Evolutionary conservation across 352 stramenopile genomes (phyloP), one percentile per base, ranked within the genome.

Genomic region (Globisporangium cylindrosporum): DNA sequence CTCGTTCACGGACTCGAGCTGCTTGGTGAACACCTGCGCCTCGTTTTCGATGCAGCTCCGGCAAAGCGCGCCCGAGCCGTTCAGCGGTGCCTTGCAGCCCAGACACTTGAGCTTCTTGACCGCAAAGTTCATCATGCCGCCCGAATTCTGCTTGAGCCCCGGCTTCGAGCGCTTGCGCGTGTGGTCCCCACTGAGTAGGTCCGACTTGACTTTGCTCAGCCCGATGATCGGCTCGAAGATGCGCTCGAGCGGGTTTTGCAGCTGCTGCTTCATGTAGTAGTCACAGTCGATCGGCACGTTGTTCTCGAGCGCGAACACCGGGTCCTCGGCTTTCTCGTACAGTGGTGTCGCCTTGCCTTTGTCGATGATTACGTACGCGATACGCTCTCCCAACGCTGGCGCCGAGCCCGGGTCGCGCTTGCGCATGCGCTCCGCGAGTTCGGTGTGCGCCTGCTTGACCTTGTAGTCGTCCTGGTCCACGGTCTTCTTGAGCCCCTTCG

Each of bases 341-440:
- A 97, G 95, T 38, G 94, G 91, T 9, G 94, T 94, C 34, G 90
- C 88, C 79, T 99, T 99, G 5, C 93, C 91, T 67, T 96, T 98
- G 71, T 98, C 95, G 62, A 99, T 97, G 70, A 99, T 99, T 49
- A 99, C 98, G 76, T 99, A 99, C 12, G 98, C 96, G 27, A 99
- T 98, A 69, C 98, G 97, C 79, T 99, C 98, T 57, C 98, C 98
- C 62, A 99, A 90, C 34, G 98, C 96, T 7, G 98, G 98, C 25
- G 98, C 98, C 2, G 94, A 98, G 36, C 97, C 97, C 15, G 97
- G 80, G 79, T 99, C 98, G 22, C 98, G 92, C 74, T 99, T 98
- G 49, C 95, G 92, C 98, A 99, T 99, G 43, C 97, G 90, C 71
- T 98, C 96, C 15, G 98, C 98, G 61, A 99, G 81, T 80, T 99